A percentile compares a stretch with the other conserved stretches of the same genome.
These are phyloP conservation scores for Eucalyptus pumila DNA, from an alignment of 345 rosid genomes.

Conservation along the genomic window DNA sequence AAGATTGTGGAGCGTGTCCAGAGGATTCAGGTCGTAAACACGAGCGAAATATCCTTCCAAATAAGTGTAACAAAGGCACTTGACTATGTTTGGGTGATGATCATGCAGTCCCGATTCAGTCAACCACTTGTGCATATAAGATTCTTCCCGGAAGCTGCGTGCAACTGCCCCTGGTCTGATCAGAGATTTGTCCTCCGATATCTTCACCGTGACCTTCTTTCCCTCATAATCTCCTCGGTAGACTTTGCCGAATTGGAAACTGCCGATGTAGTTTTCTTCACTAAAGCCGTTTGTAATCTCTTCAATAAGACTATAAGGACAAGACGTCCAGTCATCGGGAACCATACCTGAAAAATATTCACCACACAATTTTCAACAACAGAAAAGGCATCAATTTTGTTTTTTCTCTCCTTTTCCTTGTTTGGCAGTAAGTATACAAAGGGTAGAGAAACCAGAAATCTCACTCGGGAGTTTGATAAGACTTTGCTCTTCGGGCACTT, in stretches of 20 bases:
- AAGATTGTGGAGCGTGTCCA: background rate
- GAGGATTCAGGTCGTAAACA: background rate
- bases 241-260: background rate
- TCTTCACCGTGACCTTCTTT: background rate
- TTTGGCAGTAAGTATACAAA: too few relatives aligned
- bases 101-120: background rate
- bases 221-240: background rate
- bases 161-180: background rate
- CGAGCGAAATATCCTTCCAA: background rate
- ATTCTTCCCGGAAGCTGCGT: background rate
- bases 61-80: background rate
- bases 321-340: background rate
- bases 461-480: too few relatives aligned
- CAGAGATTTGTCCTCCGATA: background rate
- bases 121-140: background rate
- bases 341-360: background rate
- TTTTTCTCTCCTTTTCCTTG: too few relatives aligned
- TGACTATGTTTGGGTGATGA: background rate
- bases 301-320: background rate
- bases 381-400: too few relatives aligned
- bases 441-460: too few relatives aligned
- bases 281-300: background rate
- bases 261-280: background rate
- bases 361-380: too few relatives aligned
- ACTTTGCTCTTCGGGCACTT: too few relatives aligned